Evolutionary conservation across 2,329 filamentous ascomycete species (phyloP).

Genomic region (Exserohilum rostratum): DNA sequence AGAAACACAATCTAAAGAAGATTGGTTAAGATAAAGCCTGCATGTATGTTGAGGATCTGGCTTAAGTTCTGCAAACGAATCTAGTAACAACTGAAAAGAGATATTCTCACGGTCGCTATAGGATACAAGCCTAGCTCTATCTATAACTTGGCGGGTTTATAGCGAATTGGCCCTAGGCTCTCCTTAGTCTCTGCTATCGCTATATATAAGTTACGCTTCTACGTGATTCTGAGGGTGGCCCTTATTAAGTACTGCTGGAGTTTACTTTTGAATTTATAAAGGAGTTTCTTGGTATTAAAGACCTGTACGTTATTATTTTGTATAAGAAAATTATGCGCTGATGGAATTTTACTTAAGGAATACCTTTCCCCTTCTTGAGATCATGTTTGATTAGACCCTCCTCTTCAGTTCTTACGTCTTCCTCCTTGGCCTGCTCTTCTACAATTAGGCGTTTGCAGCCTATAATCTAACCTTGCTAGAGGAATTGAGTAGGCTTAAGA

Average conservation of each 20-base stretch:
- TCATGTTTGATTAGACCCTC: conserved; percentile 43
- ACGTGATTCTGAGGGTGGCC: conserved; percentile 8
- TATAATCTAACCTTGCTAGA: conserved; percentile 39
- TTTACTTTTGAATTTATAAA: conserved; percentile 17
- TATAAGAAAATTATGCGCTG: neutral
- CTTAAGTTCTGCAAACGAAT: conserved; percentile 27
- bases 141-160: conserved; percentile 21
- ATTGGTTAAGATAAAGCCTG: conserved; percentile 15
- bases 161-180: conserved; percentile 18
- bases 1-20: conserved; percentile 22
- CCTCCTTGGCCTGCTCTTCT: conserved; percentile 40
- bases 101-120: conserved; percentile 17
- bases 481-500: conserved; percentile 45
- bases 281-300: neutral
- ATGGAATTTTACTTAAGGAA: conserved; percentile 17
- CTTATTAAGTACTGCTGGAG: conserved; percentile 12
- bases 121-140: conserved; percentile 25
- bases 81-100: conserved; percentile 21
- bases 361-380: conserved; percentile 38
- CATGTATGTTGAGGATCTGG: conserved; percentile 24
- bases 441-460: conserved; percentile 36
- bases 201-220: conserved; percentile 15
- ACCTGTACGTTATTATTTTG: neutral
- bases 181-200: conserved; percentile 12
- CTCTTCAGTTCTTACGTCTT: conserved; percentile 42